Evolutionary conservation across 2,329 filamentous ascomycete genomes (phyloP).

Genomic region (Aspergillus felis): DNA sequence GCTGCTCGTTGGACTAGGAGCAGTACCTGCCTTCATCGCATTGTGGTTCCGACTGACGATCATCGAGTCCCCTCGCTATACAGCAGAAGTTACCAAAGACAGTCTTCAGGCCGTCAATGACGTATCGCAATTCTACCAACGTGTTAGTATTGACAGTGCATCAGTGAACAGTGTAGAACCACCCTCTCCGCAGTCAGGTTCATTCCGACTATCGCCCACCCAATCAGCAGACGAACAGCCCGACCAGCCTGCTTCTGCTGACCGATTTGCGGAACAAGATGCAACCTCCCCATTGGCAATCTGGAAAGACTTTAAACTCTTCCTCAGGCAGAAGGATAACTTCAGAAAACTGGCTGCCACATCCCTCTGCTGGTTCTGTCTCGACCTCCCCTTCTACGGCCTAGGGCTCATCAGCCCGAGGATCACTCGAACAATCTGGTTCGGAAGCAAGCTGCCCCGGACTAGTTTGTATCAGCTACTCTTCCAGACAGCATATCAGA

Average conservation of each 20-base stretch:
- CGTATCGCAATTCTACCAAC: slow-evolving; percentile 11
- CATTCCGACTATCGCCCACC: neutral
- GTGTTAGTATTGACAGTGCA: slow-evolving; percentile 1
- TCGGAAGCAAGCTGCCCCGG: slow-evolving; percentile 11
- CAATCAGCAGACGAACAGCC: slow-evolving; percentile 3
- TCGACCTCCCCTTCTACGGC: slow-evolving; percentile 51
- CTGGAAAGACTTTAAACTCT: slow-evolving; percentile 20
- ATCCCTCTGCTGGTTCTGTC: slow-evolving; percentile 47
- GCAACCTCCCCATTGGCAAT: neutral
- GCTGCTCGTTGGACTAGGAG: slow-evolving; percentile 59
- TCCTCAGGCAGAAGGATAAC: slow-evolving; percentile 23
- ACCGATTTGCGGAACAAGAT: neutral
- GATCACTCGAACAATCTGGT: slow-evolving; percentile 21
- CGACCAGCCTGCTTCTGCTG: neutral
- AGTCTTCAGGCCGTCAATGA: slow-evolving; percentile 12
- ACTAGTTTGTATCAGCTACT: slow-evolving; percentile 25
- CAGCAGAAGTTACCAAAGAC: slow-evolving; percentile 49
- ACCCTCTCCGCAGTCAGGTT: neutral
- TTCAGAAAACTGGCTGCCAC: slow-evolving; percentile 32
- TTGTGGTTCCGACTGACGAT: slow-evolving; percentile 62
- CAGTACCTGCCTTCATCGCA: slow-evolving; percentile 58
- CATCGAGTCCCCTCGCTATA: slow-evolving; percentile 61
- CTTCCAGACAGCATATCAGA: slow-evolving; percentile 19
- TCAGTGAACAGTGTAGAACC: neutral
- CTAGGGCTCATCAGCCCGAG: slow-evolving; percentile 39